phyloP scores from a whole-genome alignment of 371 early-diverging fungal species.

The Zancudomyces culisetae region DNA sequence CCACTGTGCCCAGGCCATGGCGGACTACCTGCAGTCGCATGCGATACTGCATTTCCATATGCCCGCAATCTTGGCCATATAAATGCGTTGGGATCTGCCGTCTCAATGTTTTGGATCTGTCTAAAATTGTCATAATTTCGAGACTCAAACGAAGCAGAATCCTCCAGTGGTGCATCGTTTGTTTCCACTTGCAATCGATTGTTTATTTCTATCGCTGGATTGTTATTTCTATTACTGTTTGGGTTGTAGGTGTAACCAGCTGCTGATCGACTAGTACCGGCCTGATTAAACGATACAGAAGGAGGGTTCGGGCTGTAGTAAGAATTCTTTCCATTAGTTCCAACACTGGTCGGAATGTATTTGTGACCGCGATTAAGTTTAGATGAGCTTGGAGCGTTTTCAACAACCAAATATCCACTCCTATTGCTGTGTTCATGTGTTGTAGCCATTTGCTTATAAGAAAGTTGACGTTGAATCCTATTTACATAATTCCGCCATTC shows the following conservation, averaged over 20 bases:
- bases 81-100: not conserved
- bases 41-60: not conserved
- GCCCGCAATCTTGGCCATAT: not conserved
- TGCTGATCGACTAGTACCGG: not conserved
- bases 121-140: not conserved
- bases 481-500: not conserved
- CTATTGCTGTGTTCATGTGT: not conserved
- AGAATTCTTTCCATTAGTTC: not conserved
- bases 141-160: not conserved
- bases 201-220: not conserved
- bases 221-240: not conserved
- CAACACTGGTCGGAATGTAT: not conserved
- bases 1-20: conserved; percentile 4
- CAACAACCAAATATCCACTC: too few species aligned
- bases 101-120: not conserved
- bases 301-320: not conserved
- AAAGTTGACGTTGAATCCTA: not conserved
- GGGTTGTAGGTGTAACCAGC: not conserved
- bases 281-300: too few species aligned
- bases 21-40: conserved; percentile 2
- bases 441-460: not conserved
- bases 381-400: too few species aligned
- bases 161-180: not conserved
- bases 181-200: not conserved
- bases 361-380: not conserved